Evolutionary conservation across 345 rosid genomes (phyloP), one percentile per base, ranked within the genome.

Genomic region (Excoecaria cochinchinensis): DNA sequence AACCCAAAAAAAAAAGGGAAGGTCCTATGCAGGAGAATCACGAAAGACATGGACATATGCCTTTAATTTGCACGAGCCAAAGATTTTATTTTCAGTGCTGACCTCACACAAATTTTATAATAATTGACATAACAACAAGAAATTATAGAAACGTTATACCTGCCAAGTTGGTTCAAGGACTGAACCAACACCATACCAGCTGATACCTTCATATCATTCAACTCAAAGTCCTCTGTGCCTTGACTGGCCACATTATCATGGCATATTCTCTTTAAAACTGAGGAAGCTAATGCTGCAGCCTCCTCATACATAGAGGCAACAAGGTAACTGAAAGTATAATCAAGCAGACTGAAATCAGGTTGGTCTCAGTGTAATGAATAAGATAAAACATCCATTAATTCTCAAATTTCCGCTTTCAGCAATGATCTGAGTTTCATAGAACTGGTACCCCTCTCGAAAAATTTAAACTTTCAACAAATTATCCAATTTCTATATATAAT

Each of bases 161-260:
- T 86, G 78, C 84, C 87, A 58, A 89, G 81, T 77, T 85, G 85
- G 67, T 85, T 86, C 85, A 92, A 78, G 40, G 97, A 89, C 85
- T 94, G 98, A 74, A 92, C 89, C 62, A 89, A 82, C 66, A 94
- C 94, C 96, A 92, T 89, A 10, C 93, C 97, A 73, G 89, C 84
- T 46, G 96, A 89, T 78, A 83, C 90, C 84, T 81, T 74, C 86
- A 85, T 82, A 31, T 88, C 92, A 61, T 61, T 70, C 10, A 86
- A 53, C 22, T 84, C 89, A 8, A 21, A 61, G 22, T 74, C 82
- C 42, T 71, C 88, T 14, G 56, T 44, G 66, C 72, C 78, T 61
- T 74, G 79, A 42, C 42, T 77, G 40, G 8, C 13, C 72, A 69
- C 64, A 42, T 19, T 56, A 44, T 17, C 55, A 50, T 53, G 73